A percentile compares a stretch with the other conserved stretches of the same genome.
Conservation (phyloP, 2,329 filamentous ascomycete species). For the Zasmidium angulare region DNA sequence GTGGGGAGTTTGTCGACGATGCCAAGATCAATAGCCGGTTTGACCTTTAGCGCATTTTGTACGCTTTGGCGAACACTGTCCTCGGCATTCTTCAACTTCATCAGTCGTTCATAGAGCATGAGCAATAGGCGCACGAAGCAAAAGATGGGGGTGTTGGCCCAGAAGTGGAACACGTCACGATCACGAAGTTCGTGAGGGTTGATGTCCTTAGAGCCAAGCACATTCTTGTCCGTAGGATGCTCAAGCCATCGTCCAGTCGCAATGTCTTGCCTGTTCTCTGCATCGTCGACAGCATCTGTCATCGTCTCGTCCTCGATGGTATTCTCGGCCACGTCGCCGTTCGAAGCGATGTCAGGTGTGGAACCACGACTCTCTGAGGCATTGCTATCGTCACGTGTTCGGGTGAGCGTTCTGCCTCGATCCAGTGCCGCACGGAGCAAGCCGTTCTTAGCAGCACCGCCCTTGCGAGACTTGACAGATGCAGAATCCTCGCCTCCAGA, state of each 20-base stretch:
- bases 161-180: slow-evolving; percentile 82
- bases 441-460: slow-evolving; percentile 46
- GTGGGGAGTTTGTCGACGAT: slow-evolving; percentile 74
- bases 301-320: slow-evolving; percentile 64
- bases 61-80: slow-evolving; percentile 72
- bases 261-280: slow-evolving; percentile 55
- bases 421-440: slow-evolving; percentile 87
- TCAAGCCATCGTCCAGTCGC: slow-evolving; percentile 64
- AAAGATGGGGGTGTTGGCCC: slow-evolving; percentile 86
- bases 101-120: slow-evolving; percentile 80
- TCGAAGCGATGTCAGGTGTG: slow-evolving; percentile 79
- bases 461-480: slow-evolving; percentile 64
- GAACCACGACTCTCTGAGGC: slow-evolving; percentile 80
- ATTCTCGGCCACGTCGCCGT: slow-evolving; percentile 53
- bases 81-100: slow-evolving; percentile 79
- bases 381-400: slow-evolving; percentile 75
- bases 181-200: slow-evolving; percentile 75
- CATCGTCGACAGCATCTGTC: slow-evolving; percentile 25
- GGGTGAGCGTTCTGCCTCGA: slow-evolving; percentile 68
- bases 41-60: slow-evolving; percentile 68
- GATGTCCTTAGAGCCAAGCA: slow-evolving; percentile 63
- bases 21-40: slow-evolving; percentile 79
- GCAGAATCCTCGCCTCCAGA: slow-evolving; percentile 68
- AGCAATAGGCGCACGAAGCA: slow-evolving; percentile 95
- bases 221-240: slow-evolving; percentile 58